Evolutionary conservation across 2,329 filamentous ascomycete species (phyloP).

Genomic region (Neurospora sp.): DNA sequence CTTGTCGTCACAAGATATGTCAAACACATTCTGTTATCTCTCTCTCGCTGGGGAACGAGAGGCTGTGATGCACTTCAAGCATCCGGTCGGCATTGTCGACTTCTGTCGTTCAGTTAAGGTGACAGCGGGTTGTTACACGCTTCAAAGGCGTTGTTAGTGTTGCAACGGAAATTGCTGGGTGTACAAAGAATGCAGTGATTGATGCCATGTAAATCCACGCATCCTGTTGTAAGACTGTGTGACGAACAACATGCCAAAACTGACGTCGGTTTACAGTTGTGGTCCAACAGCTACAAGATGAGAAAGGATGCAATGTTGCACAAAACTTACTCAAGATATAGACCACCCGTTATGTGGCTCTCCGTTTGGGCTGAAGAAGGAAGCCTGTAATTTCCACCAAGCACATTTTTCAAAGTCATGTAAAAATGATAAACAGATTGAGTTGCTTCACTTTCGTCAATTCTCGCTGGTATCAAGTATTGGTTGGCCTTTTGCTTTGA

Average conservation of each 20-base stretch:
- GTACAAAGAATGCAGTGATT: not conserved
- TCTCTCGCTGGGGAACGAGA: not conserved
- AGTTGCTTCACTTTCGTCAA: not conserved
- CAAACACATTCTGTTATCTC: not conserved
- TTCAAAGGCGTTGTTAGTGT: not conserved
- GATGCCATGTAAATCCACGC: not conserved
- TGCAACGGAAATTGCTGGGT: not conserved
- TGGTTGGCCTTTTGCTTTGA: not conserved
- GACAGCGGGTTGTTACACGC: not conserved
- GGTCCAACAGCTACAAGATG: not conserved
- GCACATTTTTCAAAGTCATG: not conserved
- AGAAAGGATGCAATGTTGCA: not conserved
- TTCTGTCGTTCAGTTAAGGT: not conserved
- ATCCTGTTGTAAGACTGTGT: not conserved
- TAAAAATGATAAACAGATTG: not conserved
- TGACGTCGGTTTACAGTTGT: not conserved
- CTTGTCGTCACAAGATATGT: not conserved
- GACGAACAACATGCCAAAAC: not conserved
- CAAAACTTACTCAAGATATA: not conserved
- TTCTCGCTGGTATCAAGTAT: not conserved
- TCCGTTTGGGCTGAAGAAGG: not conserved
- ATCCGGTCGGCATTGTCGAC: not conserved
- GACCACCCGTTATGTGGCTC: not conserved
- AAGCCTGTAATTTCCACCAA: not conserved
- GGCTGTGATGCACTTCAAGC: not conserved